Percentiles rank a stretch among this genome's conserved stretches.
These are phyloP conservation scores for Sclerotinia minor DNA, from an alignment of 2,329 filamentous ascomycete species.

Conservation along the genomic window DNA sequence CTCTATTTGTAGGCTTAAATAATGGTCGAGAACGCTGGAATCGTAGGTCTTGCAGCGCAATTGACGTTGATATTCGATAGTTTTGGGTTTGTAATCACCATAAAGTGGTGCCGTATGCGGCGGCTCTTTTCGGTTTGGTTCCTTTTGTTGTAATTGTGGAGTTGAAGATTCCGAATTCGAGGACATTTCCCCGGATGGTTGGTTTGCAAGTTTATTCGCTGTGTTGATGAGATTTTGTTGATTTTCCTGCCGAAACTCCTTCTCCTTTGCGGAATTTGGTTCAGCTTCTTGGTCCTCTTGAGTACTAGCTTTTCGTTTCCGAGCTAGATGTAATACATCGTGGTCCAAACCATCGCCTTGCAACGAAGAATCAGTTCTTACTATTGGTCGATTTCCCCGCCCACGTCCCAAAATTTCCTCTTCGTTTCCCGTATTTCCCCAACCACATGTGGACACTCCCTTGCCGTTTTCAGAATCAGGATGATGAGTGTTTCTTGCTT, in stretches of 20 bases:
- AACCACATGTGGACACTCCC: no score
- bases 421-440: no score
- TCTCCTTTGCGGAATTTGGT: neutral
- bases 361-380: no score
- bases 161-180: neutral
- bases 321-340: neutral
- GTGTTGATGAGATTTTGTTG: neutral
- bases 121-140: neutral
- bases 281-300: neutral
- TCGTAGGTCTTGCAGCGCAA: conserved; percentile 20
- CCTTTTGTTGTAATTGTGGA: neutral
- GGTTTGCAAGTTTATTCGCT: neutral
- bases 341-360: neutral
- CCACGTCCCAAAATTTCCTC: no score
- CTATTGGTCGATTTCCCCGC: no score
- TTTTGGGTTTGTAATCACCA: conserved; percentile 19
- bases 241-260: neutral
- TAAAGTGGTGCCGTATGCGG: conserved; percentile 13
- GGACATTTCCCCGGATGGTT: neutral
- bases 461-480: neutral
- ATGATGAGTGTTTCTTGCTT: no score
- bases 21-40: conserved; percentile 25
- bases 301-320: neutral
- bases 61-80: conserved; percentile 24
- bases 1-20: conserved; percentile 14